Evolutionary conservation across 176 grass and related monocot genomes (phyloP).

Genomic region (Eragrostis nindensis): DNA sequence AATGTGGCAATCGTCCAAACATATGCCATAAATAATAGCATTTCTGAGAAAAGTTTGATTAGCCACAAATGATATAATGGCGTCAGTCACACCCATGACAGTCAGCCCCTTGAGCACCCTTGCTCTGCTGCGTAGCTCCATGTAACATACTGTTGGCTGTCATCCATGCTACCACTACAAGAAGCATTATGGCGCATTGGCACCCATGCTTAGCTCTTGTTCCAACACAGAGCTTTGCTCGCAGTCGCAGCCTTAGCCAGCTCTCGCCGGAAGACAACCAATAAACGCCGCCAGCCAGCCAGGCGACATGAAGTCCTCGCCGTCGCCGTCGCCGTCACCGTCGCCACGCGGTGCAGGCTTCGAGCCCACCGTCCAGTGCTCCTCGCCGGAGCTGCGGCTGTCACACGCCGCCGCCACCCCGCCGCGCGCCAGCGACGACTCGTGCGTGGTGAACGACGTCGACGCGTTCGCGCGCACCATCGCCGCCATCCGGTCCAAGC

Average conservation of each 20-base stretch:
- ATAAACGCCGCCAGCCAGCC: background rate
- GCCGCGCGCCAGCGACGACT: conserved; percentile 39
- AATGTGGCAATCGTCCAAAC: too few species aligned
- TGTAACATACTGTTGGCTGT: background rate
- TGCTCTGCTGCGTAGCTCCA: background rate
- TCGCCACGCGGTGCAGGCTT: background rate
- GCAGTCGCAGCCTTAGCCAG: background rate
- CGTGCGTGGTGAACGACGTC: conserved; percentile 57
- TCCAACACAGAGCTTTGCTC: background rate
- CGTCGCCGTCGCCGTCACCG: conserved; percentile 3
- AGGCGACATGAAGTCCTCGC: conserved; percentile 30
- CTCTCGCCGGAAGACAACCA: background rate
- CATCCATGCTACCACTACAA: conserved; percentile 39
- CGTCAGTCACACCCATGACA: too few species aligned
- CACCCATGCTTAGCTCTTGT: background rate
- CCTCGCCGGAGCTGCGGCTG: conserved; percentile 32
- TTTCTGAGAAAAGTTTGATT: too few species aligned
- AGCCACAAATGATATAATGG: too few species aligned
- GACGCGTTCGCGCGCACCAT: conserved; percentile 80
- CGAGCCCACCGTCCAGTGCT: background rate
- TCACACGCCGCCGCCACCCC: conserved; percentile 8
- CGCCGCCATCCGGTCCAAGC: conserved; percentile 68
- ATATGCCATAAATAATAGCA: too few species aligned
- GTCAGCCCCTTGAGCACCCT: background rate
- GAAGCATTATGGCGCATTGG: conserved; percentile 30